phyloP scores from a whole-genome alignment of 768 basidiomycete species.

The Trametes elegans region DNA sequence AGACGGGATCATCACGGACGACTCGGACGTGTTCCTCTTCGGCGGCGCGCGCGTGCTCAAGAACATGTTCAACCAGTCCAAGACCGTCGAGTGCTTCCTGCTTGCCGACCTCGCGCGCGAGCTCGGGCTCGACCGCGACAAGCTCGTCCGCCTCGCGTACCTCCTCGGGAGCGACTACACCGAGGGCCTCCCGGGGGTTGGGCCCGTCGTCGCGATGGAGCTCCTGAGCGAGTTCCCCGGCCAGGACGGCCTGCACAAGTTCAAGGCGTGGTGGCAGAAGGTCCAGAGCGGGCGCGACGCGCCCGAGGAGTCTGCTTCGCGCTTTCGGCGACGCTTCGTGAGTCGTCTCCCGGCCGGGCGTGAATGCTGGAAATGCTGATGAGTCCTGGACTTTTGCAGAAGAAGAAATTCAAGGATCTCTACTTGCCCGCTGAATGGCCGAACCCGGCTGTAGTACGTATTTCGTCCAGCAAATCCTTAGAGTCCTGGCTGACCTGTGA shows the following conservation, averaged over 20 bases:
- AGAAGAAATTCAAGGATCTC: conserved; percentile 84
- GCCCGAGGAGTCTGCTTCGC: conserved; percentile 65
- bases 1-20: conserved; percentile 98
- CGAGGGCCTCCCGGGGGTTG: conserved; percentile 87
- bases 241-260: conserved; percentile 75
- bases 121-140: conserved; percentile 81
- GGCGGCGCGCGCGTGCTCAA: conserved; percentile 95
- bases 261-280: conserved; percentile 92
- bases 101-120: conserved; percentile 81
- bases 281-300: conserved; percentile 90
- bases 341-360: conserved; percentile 31
- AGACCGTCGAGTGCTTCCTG: conserved; percentile 97
- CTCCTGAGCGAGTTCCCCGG: conserved; percentile 92
- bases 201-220: conserved; percentile 96
- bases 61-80: conserved; percentile 99
- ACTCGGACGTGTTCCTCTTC: conserved; percentile 98
- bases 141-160: conserved; percentile 87
- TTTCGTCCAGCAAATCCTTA: neutral
- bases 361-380: neutral
- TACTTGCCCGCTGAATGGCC: conserved; percentile 88
- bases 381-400: conserved; percentile 44
- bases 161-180: conserved; percentile 96
- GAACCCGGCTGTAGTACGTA: conserved; percentile 78
- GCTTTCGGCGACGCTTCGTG: conserved; percentile 85
- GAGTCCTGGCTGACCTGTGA: neutral